phyloP scores from a whole-genome alignment of 1,284 basidiomycete genomes.

The Tilletia horrida region DNA sequence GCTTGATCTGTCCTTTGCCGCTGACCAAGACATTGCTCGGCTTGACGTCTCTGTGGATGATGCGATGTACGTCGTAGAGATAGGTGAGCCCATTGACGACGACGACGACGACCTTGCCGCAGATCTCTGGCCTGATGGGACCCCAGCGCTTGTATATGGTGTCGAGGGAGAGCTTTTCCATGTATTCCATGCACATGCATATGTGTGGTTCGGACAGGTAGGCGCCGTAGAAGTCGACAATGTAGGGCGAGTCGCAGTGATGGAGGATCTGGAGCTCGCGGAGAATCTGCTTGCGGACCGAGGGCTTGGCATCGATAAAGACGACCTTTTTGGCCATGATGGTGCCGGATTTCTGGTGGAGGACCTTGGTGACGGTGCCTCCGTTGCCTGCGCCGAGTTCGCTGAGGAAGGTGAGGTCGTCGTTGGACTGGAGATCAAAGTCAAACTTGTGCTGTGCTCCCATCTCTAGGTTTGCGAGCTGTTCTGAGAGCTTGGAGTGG shows the following conservation, averaged over 20 bases:
- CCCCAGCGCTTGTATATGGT: constrained; percentile 91
- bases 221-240: constrained; percentile 94
- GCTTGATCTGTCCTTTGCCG: constrained; percentile 89
- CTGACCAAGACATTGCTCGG: constrained; percentile 96
- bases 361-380: constrained; percentile 80
- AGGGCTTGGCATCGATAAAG: constrained; percentile 92
- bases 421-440: constrained; percentile 54
- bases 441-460: constrained; percentile 54
- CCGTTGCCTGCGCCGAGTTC: constrained; percentile 97
- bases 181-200: constrained; percentile 97
- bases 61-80: constrained; percentile 97
- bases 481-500: constrained; percentile 47
- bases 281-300: constrained; percentile 95
- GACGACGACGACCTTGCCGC: constrained; percentile 81
- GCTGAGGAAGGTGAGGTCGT: constrained; percentile 65
- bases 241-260: constrained; percentile 87
- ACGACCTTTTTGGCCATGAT: constrained; percentile 65
- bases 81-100: constrained; percentile 94
- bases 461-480: constrained; percentile 55
- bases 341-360: constrained; percentile 47
- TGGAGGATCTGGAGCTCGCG: constrained; percentile 98
- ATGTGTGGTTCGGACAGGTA: constrained; percentile 95
- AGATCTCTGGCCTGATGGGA: constrained; percentile 80
- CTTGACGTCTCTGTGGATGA: constrained; percentile 99
- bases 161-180: constrained; percentile 76